Evolutionary conservation across 2,329 filamentous ascomycete genomes (phyloP), one percentile per base, ranked within the genome.

Genomic region (Aspergillus quadricinctus): DNA sequence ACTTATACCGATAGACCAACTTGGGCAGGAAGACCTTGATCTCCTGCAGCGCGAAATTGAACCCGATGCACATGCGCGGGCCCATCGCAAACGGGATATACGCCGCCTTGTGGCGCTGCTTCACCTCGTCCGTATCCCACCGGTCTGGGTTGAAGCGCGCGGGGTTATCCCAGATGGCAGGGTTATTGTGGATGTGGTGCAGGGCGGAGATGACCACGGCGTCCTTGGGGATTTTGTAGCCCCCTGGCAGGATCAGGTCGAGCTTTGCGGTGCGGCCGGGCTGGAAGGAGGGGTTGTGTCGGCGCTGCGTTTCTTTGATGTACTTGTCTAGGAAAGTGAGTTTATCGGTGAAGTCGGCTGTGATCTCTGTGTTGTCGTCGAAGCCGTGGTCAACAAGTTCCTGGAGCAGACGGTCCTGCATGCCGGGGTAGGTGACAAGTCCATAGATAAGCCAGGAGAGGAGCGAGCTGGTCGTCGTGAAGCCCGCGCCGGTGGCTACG

Each of bases 1-100:
- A 87, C 54, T 81, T 73, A 65, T 87, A 87, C 7, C 84, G 75
- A 56, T 79, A 86, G 2, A 87, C 69, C 40, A 87, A 70, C 72
- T 86, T 82, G 1, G 78, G 74, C 59, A 87, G 35, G 35, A 72
- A 68, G 17, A 85, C 75, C 72, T 86, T 86, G 57, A 85, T 75
- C 68, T 87, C 83, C 57, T 81, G 78, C 6, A 87, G 71, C 0
- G 83, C 84, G 67, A 87, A 85, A 69, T 85, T 87, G 77, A 85
- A 86, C 0, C 84, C 85, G 54, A 87, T 82, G 58, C 85, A 87
- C 72, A 79, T 80, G 1, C 85, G 74, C 0, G 75, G 79, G 0
- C 85, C 85, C 0, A 78, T 72, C 0, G 80, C 83, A 59, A 87
- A 88, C 0, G 85, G 85, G 3, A 82, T 73, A 62, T 86, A 87